These are phyloP conservation scores for Prosopis cineraria DNA, from an alignment of 306 rosid genomes.

Conservation along the genomic window DNA sequence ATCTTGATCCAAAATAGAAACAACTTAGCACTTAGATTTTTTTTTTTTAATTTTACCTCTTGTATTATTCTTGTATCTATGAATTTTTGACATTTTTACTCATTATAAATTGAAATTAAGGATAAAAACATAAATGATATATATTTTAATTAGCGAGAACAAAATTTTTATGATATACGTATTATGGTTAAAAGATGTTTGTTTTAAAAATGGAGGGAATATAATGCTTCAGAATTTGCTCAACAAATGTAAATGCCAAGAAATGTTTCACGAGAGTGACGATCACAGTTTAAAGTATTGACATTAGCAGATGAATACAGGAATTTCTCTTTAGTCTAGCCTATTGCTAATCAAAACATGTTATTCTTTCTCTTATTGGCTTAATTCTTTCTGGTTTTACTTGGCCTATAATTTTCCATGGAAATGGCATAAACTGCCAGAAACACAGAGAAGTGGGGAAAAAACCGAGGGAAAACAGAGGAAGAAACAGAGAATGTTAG, in stretches of 20 bases:
- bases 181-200: no score
- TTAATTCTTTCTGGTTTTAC: background rate
- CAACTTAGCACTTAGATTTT: no score
- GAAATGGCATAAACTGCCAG: background rate
- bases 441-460: background rate
- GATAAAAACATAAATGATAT: no score
- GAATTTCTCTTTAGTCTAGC: background rate
- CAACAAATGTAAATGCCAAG: background rate
- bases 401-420: background rate
- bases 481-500: conserved; percentile 43
- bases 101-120: no score
- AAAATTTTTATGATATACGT: no score
- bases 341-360: background rate
- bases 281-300: background rate
- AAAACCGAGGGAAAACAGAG: background rate
- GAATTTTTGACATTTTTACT: no score
- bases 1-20: no score
- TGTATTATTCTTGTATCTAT: no score
- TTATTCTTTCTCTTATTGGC: background rate
- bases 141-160: no score
- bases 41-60: no score
- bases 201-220: no score
- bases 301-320: background rate
- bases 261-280: background rate
- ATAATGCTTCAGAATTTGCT: background rate